These are phyloP conservation scores for Rubia yunnanensis DNA, from an alignment of 257 asterid genomes.

Conservation along the genomic window DNA sequence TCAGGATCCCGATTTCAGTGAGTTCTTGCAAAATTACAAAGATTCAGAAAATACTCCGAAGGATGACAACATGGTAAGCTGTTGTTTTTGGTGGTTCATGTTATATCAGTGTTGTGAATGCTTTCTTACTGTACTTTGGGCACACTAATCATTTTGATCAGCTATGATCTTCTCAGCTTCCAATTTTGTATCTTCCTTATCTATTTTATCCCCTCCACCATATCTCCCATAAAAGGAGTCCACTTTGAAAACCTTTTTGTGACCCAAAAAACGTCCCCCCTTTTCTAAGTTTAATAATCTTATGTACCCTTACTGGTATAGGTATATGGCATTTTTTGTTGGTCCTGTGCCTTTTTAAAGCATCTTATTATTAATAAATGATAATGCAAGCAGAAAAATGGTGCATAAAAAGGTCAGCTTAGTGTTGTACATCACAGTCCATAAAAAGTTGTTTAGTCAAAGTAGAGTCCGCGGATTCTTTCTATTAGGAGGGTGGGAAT, in stretches of 20 bases:
- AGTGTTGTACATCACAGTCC: not conserved
- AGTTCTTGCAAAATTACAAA: conserved; percentile 54
- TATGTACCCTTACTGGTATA: not conserved
- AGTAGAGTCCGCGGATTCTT: not conserved
- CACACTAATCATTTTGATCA: not conserved
- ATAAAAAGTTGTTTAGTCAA: too few relatives aligned
- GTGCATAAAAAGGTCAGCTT: not conserved
- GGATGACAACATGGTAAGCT: conserved; percentile 51
- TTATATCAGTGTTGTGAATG: not conserved
- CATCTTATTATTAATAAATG: not conserved
- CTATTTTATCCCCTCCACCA: too few relatives aligned
- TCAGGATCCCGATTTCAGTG: conserved; percentile 76
- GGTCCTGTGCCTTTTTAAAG: not conserved
- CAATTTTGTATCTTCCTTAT: not conserved
- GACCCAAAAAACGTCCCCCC: not conserved
- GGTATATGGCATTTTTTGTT: not conserved
- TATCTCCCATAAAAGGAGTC: not conserved
- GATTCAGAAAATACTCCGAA: conserved; percentile 26
- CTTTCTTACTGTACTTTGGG: conserved; percentile 1
- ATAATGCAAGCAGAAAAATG: not conserved
- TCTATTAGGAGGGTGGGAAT: not conserved
- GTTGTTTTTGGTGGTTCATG: conserved; percentile 3
- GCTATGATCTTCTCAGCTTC: not conserved
- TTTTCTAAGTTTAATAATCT: too few relatives aligned
- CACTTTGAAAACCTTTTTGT: not conserved